Percentiles rank a stretch among this genome's conserved stretches.
Evolutionary conservation across 768 basidiomycete species (phyloP).

Genomic region (Lepiota brunneoincarnata): DNA sequence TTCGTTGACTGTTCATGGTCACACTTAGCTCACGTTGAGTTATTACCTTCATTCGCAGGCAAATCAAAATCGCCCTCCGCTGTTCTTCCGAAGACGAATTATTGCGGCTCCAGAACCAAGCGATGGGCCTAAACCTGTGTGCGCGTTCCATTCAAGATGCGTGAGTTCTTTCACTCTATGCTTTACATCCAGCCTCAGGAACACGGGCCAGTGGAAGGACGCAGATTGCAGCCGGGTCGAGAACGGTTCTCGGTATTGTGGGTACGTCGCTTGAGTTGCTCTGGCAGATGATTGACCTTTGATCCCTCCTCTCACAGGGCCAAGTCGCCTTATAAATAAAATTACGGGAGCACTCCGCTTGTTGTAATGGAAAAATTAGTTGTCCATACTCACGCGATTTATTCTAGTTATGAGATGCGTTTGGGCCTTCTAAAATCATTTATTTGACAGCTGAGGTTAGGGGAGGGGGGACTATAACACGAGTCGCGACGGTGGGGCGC

Average conservation of each 20-base stretch:
- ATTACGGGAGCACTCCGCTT: constrained; percentile 77
- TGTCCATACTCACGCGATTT: no score
- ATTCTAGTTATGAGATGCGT: no score
- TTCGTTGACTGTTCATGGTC: constrained; percentile 26
- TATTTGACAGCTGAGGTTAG: no score
- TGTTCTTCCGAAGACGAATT: constrained; percentile 81
- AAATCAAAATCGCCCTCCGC: constrained; percentile 93
- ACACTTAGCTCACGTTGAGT: neutral
- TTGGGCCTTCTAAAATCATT: no score
- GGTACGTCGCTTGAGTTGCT: neutral
- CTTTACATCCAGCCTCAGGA: neutral
- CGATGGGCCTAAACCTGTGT: constrained; percentile 84
- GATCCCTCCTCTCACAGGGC: constrained; percentile 58
- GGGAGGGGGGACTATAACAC: no score
- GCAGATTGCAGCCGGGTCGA: constrained; percentile 77
- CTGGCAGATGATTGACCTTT: neutral
- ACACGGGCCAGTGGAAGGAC: constrained; percentile 69
- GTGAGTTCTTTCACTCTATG: constrained; percentile 41
- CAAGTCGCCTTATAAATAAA: constrained; percentile 78
- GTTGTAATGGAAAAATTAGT: no score
- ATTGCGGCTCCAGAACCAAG: constrained; percentile 78
- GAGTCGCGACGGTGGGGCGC: no score
- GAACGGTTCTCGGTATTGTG: constrained; percentile 86
- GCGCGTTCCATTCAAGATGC: constrained; percentile 84
- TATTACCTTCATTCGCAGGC: constrained; percentile 42